These are phyloP conservation scores for Penicillium coffeae DNA, from an alignment of 495 filamentous ascomycete species.

Conservation along the genomic window DNA sequence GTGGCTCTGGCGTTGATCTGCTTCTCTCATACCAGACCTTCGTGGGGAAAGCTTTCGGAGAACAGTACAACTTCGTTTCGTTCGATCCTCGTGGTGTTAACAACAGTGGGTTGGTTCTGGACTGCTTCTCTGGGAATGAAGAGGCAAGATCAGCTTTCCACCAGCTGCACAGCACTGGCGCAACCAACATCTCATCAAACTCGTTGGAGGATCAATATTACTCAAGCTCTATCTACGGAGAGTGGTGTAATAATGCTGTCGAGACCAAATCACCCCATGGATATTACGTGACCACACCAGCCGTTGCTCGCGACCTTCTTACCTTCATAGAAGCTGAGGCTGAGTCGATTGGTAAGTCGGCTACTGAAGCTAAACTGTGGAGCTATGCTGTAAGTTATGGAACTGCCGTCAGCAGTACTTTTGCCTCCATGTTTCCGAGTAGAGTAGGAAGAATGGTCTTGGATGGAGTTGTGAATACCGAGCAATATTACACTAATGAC, in stretches of 20 bases:
- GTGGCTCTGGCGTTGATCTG: slow-evolving; percentile 35
- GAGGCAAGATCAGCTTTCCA: slow-evolving; percentile 18
- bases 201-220: slow-evolving; percentile 27
- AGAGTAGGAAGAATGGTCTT: slow-evolving; percentile 37
- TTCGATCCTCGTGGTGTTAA: slow-evolving; percentile 50
- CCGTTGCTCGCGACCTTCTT: slow-evolving; percentile 36
- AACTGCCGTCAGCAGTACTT: slow-evolving; percentile 52
- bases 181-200: slow-evolving; percentile 20
- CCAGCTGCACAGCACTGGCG: slow-evolving; percentile 17
- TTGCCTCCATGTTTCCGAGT: slow-evolving; percentile 46
- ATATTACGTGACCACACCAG: slow-evolving; percentile 32
- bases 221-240: slow-evolving; percentile 25
- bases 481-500: slow-evolving; percentile 15
- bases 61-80: slow-evolving; percentile 42
- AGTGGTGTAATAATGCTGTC: slow-evolving; percentile 25
- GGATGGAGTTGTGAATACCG: slow-evolving; percentile 45
- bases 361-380: slow-evolving; percentile 37
- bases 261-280: slow-evolving; percentile 24
- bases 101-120: slow-evolving; percentile 28
- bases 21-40: slow-evolving; percentile 14
- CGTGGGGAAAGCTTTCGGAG: slow-evolving; percentile 26
- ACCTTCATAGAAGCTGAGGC: slow-evolving; percentile 33
- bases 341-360: slow-evolving; percentile 5
- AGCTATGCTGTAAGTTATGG: slow-evolving; percentile 62
- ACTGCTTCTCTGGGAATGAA: slow-evolving; percentile 33